A percentile compares a stretch with the other conserved stretches of the same genome.
Conservation (phyloP, 225 moss, liverwort and hornwort species). For the Rhytidiadelphus loreus region DNA sequence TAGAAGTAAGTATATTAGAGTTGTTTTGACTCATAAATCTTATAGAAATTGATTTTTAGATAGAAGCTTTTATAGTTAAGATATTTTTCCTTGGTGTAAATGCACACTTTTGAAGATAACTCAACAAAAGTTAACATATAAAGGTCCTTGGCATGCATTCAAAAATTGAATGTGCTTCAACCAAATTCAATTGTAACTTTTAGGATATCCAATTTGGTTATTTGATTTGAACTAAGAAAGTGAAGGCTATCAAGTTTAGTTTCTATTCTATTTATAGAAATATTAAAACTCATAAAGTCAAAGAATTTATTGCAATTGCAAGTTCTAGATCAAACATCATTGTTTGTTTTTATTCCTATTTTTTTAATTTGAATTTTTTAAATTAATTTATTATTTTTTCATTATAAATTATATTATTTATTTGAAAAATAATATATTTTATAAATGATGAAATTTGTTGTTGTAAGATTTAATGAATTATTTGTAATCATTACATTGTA, state of each 20-base stretch:
- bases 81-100: rapidly evolving
- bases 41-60: background rate
- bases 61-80: rapidly evolving
- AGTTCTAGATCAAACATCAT: too few relatives aligned
- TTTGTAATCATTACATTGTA: rapidly evolving
- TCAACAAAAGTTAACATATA: background rate
- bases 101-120: rapidly evolving
- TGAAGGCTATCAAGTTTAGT: too few relatives aligned
- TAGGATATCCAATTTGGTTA: background rate
- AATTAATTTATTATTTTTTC: too few relatives aligned
- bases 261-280: too few relatives aligned
- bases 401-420: too few relatives aligned
- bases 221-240: too few relatives aligned
- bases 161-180: background rate
- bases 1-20: background rate
- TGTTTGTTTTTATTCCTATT: too few relatives aligned
- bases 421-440: background rate
- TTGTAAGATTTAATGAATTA: background rate
- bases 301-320: too few relatives aligned
- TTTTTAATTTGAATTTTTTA: too few relatives aligned
- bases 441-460: background rate
- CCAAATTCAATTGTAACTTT: background rate
- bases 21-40: background rate
- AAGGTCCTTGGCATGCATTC: too few relatives aligned
- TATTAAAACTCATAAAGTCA: too few relatives aligned